These are phyloP conservation scores for Picea sitchensis DNA, from an alignment of 75 land plant species.

Conservation along the genomic window DNA sequence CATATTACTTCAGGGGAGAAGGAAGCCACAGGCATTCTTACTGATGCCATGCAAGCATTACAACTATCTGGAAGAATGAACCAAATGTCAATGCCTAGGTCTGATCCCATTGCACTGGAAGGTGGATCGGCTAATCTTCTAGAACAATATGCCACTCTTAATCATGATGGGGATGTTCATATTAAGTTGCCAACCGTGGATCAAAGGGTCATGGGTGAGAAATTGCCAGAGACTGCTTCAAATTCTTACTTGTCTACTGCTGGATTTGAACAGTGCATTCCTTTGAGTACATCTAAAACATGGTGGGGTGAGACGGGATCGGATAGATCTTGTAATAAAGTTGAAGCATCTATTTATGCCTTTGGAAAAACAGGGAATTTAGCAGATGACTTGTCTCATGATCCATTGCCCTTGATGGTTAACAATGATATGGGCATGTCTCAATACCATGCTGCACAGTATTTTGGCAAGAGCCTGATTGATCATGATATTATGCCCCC, in stretches of 20 bases:
- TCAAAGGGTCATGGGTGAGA: not conserved
- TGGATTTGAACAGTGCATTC: not conserved
- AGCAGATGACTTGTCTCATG: conserved; percentile 10
- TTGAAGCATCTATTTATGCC: conserved; percentile 3
- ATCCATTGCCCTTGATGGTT: conserved; percentile 3
- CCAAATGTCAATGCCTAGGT: not conserved
- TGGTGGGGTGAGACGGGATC: conserved; percentile 10
- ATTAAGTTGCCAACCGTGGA: conserved; percentile 2
- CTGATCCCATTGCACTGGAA: not conserved
- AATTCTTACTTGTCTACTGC: not conserved
- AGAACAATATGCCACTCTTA: not conserved
- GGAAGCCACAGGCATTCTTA: not conserved
- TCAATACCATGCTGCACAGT: not conserved
- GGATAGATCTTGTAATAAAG: not conserved
- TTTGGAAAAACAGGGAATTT: conserved; percentile 8
- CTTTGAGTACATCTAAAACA: not conserved
- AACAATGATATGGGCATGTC: not conserved
- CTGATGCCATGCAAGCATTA: not conserved
- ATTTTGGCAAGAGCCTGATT: conserved; percentile 41
- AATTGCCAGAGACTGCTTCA: conserved; percentile 8
- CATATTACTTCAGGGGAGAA: not conserved
- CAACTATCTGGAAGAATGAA: conserved; percentile 4
- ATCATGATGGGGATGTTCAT: conserved; percentile 8
- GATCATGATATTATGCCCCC: conserved; percentile 60
- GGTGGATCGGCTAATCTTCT: not conserved